Evolutionary conservation across 2,329 filamentous ascomycete species (phyloP), one percentile per base, ranked within the genome.

Genomic region (Hansfordia pulvinata): DNA sequence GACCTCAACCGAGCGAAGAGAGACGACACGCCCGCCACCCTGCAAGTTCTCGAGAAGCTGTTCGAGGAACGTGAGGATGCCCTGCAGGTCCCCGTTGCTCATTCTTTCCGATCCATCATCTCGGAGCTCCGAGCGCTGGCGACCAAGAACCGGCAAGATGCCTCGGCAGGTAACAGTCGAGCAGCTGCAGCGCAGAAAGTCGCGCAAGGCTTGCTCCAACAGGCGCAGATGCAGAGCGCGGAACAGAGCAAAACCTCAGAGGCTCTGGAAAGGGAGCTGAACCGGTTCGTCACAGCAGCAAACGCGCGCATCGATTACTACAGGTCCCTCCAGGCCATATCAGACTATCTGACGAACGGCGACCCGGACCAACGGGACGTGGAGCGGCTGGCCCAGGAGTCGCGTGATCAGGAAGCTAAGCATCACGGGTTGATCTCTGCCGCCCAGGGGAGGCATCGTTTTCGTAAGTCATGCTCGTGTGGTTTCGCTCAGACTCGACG

Each of bases 301-400:
- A 96, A 96, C 42, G 64, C 74, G 19, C 76, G 90, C 10, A 55
- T 94, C 1, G 84, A 90, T 30, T 96, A 85, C 46, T 96, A 96
- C 46, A 74, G 78, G 5, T 85, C 94, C 43, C 62, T 96, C 8
- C 90, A 96, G 45, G 69, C 72, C 15, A 74, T 96, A n/a, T 94
- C 86, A 0, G 88, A 96, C 44, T 82, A 73, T 11, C n/a, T n/a
- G n/a, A n/a, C n/a, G n/a, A n/a, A n/a, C n/a, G n/a, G n/a, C n/a
- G n/a, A n/a, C n/a, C n/a, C n/a, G n/a, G n/a, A n/a, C n/a, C n/a
- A n/a, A n/a, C n/a, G n/a, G n/a, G n/a, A n/a, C n/a, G n/a, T n/a
- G n/a, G n/a, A n/a, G n/a, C n/a, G n/a, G n/a, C n/a, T n/a, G n/a
- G n/a, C n/a, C n/a, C n/a, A n/a, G n/a, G n/a, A n/a, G n/a, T n/a